Evolutionary conservation across 2,329 filamentous ascomycete species (phyloP), one percentile per base, ranked within the genome.

Genomic region (Ophiocordyceps unilateralis): DNA sequence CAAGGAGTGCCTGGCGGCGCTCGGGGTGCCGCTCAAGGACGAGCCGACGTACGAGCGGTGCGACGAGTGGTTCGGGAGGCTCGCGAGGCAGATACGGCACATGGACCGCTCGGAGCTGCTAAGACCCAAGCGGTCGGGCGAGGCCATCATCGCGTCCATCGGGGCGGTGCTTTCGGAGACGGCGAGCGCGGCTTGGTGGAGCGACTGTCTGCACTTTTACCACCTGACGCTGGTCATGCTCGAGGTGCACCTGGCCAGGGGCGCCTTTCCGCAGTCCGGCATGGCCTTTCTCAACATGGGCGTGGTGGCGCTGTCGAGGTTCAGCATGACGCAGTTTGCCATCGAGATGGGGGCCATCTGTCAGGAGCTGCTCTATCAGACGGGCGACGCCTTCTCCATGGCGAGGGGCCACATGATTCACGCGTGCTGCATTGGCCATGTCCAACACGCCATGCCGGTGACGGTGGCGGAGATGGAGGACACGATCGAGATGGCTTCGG

Each of bases 41-140:
- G 65, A 76, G 2, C 79, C 79, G 2, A 79, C 74, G 0, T 87
- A 78, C 56, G 78, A 88, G 50, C 75, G 81, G 50, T 93, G 85
- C 53, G 88, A 95, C 54, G 63, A 65, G 17, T 76, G 81, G 43
- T 94, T 91, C 51, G 69, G 78, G 49, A 67, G 69, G 42, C 63
- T 81, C 17, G 69, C 72, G n/a, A 58, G 68, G 2, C 69, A 70
- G 52, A 69, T 87, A 12, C 70, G 73, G 54, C 69, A 64, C 37
- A 72, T 72, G 59, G 77, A 76, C 38, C 63, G 62, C 23, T 51
- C 61, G 6, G 57, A 65, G 5, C 53, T 78, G 2, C 49, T 74
- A 39, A 62, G 61, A 34, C 60, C 63, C n/a, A 52, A 58, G 14
- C 56, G 60, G 17, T 56, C 61, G 1, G 64, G 63, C 12, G 72